phyloP scores from a whole-genome alignment of 2,329 filamentous ascomycete species.

The Verticillium alfalfae region DNA sequence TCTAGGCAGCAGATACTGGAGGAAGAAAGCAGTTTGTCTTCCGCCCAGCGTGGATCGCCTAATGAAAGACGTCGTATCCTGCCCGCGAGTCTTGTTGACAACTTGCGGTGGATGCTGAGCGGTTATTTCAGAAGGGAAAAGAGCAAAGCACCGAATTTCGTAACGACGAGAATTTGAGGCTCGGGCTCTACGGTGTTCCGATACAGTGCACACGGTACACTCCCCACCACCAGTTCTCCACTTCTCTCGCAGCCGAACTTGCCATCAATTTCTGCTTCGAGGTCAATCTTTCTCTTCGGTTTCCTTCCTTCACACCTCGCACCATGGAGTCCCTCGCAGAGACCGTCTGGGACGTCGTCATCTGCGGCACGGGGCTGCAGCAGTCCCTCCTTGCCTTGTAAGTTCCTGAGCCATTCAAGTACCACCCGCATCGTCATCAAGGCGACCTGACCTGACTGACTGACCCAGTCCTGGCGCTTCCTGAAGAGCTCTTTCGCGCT shows the following conservation, averaged over 20 bases:
- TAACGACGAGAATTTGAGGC: constrained; percentile 5
- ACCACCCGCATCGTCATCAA: constrained; percentile 5
- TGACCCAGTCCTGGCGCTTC: constrained; percentile 53
- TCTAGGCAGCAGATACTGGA: constrained; percentile 88
- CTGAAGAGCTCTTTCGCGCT: constrained; percentile 83
- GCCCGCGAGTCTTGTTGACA: constrained; percentile 16
- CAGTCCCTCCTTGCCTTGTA: constrained; percentile 78
- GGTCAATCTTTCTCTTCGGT: background rate
- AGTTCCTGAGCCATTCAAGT: constrained; percentile 28
- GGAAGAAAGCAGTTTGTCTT: constrained; percentile 47
- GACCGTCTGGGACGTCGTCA: constrained; percentile 73
- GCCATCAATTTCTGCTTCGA: background rate
- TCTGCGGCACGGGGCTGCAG: constrained; percentile 71
- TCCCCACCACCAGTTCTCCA: constrained; percentile 11
- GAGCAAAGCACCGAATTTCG: constrained; percentile 14
- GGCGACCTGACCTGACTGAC: constrained; percentile 40
- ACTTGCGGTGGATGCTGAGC: constrained; percentile 26
- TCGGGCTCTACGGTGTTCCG: background rate
- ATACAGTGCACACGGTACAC: constrained; percentile 12
- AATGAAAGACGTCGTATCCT: constrained; percentile 44
- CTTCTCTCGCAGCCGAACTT: constrained; percentile 7
- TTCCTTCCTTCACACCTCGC: background rate
- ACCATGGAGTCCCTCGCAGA: constrained; percentile 70
- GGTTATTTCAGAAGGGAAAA: constrained; percentile 29
- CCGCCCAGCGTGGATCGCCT: constrained; percentile 52